A percentile compares a stretch with the other conserved stretches of the same genome.
Conservation (phyloP, 2,329 filamentous ascomycete species). For the Arthrobotrys conoides region DNA sequence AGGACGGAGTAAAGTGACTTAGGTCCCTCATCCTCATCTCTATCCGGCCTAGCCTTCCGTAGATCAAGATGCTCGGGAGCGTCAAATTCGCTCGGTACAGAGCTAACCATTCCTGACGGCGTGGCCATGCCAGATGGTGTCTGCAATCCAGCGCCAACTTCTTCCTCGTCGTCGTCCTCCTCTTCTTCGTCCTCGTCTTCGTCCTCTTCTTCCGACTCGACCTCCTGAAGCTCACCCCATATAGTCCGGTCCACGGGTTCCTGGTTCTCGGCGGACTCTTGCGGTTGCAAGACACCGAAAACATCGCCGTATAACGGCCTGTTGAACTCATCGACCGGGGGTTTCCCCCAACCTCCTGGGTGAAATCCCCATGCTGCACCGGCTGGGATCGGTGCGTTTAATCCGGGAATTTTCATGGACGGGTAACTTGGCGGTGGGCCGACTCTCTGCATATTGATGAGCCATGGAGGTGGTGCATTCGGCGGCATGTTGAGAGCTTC, state of each 20-base stretch:
- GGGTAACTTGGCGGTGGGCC: slow-evolving; percentile 95
- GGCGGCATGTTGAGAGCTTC: slow-evolving; percentile 95
- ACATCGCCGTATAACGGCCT: slow-evolving; percentile 93
- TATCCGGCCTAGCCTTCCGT: slow-evolving; percentile 81
- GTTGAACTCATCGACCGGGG: slow-evolving; percentile 93
- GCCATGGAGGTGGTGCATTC: slow-evolving; percentile 93
- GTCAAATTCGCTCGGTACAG: slow-evolving; percentile 80
- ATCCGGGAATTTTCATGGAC: slow-evolving; percentile 90
- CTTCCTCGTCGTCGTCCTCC: slow-evolving; percentile 75
- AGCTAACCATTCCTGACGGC: slow-evolving; percentile 83
- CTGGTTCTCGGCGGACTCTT: slow-evolving; percentile 75
- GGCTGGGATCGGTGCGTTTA: slow-evolving; percentile 91
- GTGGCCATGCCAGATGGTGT: slow-evolving; percentile 85
- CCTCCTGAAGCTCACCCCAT: slow-evolving; percentile 79
- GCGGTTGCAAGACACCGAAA: slow-evolving; percentile 80
- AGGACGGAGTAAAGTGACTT: slow-evolving; percentile 90
- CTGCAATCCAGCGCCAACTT: slow-evolving; percentile 76
- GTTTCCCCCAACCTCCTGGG: slow-evolving; percentile 95
- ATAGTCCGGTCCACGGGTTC: slow-evolving; percentile 88
- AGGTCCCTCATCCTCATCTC: slow-evolving; percentile 69
- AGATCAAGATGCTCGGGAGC: slow-evolving; percentile 76
- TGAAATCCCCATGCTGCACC: slow-evolving; percentile 95
- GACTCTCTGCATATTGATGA: slow-evolving; percentile 95
- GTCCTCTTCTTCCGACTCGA: slow-evolving; percentile 79
- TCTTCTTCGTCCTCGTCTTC: slow-evolving; percentile 76